Evolutionary conservation across 441 rosid genomes (phyloP).

Genomic region (Kokia cookei): DNA sequence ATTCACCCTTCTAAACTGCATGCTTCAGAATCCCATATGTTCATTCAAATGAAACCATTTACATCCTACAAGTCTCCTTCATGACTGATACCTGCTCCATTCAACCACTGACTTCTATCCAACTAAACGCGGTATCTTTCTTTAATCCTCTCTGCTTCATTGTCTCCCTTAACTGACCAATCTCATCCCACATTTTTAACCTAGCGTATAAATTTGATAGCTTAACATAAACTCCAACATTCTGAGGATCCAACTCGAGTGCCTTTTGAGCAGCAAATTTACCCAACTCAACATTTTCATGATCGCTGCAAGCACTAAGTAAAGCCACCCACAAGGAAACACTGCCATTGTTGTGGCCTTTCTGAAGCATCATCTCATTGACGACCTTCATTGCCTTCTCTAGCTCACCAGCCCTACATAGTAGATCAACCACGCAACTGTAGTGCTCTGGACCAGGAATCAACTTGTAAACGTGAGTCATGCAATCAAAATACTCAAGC

Average conservation of each 20-base stretch:
- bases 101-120: constrained; percentile 36
- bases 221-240: constrained; percentile 37
- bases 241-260: constrained; percentile 45
- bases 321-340: constrained; percentile 54
- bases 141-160: constrained; percentile 31
- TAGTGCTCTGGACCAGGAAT: constrained; percentile 43
- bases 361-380: constrained; percentile 30
- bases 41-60: not conserved
- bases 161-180: constrained; percentile 29
- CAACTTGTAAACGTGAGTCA: constrained; percentile 28
- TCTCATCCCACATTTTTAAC: constrained; percentile 51
- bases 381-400: constrained; percentile 41
- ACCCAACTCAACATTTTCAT: constrained; percentile 39
- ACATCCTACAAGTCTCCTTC: not conserved
- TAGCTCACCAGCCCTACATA: constrained; percentile 48
- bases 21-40: not conserved
- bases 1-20: not conserved
- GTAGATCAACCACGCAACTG: constrained; percentile 49
- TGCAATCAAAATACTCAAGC: constrained; percentile 38
- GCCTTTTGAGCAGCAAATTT: constrained; percentile 46
- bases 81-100: not conserved
- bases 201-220: constrained; percentile 48
- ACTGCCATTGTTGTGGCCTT: constrained; percentile 21
- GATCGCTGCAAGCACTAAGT: constrained; percentile 37
- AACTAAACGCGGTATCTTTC: constrained; percentile 49